Conservation (phyloP, 1,284 basidiomycete species). For the Puccinia triticina region DNA sequence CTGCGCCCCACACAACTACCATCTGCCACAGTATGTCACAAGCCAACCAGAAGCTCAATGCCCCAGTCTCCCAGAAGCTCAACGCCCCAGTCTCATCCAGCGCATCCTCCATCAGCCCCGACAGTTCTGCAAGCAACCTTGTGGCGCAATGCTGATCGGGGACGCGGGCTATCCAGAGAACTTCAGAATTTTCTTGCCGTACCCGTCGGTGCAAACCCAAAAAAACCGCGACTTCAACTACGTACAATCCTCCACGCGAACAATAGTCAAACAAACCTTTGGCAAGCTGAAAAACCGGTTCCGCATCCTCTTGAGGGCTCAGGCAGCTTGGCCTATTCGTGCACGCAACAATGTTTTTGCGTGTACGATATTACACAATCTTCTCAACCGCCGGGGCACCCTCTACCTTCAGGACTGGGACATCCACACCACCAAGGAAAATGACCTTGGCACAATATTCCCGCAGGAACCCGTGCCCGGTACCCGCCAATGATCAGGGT, state of each 20-base stretch:
- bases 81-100: background rate
- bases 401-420: conserved; percentile 5
- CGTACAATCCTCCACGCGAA: background rate
- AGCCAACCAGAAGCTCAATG: background rate
- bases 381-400: background rate
- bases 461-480: too few relatives aligned
- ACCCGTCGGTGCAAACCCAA: conserved; percentile 39
- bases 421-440: background rate
- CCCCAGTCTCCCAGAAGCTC: background rate
- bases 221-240: background rate
- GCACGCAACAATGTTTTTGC: background rate
- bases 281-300: background rate
- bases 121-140: background rate
- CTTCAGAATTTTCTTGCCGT: too few relatives aligned
- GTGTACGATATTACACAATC: background rate
- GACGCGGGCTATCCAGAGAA: too few relatives aligned
- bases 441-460: background rate
- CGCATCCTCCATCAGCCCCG: conserved; percentile 16
- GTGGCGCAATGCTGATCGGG: background rate
- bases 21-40: too few relatives aligned
- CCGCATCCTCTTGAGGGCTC: background rate
- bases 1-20: too few relatives aligned
- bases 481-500: too few relatives aligned
- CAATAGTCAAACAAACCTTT: background rate
- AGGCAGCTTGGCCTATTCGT: background rate